Base-by-base conservation (phyloP, 169 alveolate species). In the Sarcocystis neurona region DNA sequence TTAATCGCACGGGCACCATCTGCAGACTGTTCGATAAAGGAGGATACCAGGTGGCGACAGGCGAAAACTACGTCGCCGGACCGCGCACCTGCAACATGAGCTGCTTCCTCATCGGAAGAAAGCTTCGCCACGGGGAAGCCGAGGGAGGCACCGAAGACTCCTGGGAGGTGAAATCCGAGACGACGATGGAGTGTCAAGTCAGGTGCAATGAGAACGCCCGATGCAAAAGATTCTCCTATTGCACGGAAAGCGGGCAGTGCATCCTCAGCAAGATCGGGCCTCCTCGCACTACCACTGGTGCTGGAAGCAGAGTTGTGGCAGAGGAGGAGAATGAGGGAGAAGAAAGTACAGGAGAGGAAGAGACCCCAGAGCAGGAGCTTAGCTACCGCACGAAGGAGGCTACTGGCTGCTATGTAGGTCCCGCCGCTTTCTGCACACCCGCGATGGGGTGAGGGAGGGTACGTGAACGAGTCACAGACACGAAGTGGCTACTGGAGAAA, bases 131-230 rank as follows among this genome's bases (percentile, higher is more conserved):
- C 20, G 75, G 75, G 32, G 75, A 63, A n/a, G 1, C n/a, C n/a
- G n/a, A n/a, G n/a, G n/a, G n/a, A n/a, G n/a, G n/a, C n/a, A n/a
- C n/a, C n/a, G n/a, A n/a, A n/a, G n/a, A 30, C 2, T 63, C 75
- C 43, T 27, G 18, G 0, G 6, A 63, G 75, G 2, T 1, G 41
- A n/a, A 30, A 43, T 63, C 27, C 75, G n/a, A n/a, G n/a, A 63
- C 46, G 20, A 43, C 75, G 44, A 37, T 63, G 18, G 75, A 63
- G 20, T 63, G 75, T n/a, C 75, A 63, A n/a, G 75, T 63, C 75
- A 1, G 27, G 41, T 63, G 75, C 41, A 37, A 63, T 4, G 6
- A 37, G 6, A n/a, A 5, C 46, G 39, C 39, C 4, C 20, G 10
- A 37, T 63, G 75, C 75, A 43, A 63, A 63, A 30, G 32, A 37